Base-by-base conservation (phyloP, 805 yeast genomes). In the Jamesozyma piceae region DNA sequence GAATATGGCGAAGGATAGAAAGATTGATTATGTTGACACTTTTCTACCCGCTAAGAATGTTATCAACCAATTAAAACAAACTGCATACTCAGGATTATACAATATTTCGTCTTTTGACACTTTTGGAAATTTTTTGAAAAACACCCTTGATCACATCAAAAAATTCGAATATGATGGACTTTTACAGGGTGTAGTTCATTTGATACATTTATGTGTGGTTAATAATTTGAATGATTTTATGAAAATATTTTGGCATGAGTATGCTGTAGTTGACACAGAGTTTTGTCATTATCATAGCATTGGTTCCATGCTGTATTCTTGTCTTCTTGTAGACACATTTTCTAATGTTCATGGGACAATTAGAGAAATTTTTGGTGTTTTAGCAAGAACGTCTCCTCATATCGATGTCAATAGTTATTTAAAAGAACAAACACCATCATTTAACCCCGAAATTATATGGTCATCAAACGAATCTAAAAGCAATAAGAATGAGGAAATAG, bases 131-230 rank as follows among this genome's bases (percentile, higher is more conserved):
- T 77, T 81, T 45, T 46, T 82, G 38, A 69, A 72, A 33, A 70
- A 68, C 20, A 68, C 80, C 0, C 53, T 80, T 35, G 58, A 62
- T 5, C 76, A 53, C 20, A 52, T 60, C 21, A 50, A 50, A 38
- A 57, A 58, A 1, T 50, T 62, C 9, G 68, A 71, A 28, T 70
- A 72, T 15, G 95, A 86, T 15, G 66, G 74, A 0, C 58, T 86
- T 10, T 52, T 84, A 19, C 77, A 75, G 21, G 68, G 80, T 1
- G 57, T 74, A 0, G 65, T 88, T 6, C 88, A 87, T 52, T 63
- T 89, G 41, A 67, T 85, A 24, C 92, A 87, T 53, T 67, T 82
- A 29, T 78, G 78, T 15, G 67, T 69, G 2, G 55, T 71, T 8
- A 67, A 68, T 32, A 70, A 73, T 42, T 58, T 68, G 5, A 54